Evolutionary conservation across 805 yeast species (phyloP).

Genomic region (Spathaspora girioi): DNA sequence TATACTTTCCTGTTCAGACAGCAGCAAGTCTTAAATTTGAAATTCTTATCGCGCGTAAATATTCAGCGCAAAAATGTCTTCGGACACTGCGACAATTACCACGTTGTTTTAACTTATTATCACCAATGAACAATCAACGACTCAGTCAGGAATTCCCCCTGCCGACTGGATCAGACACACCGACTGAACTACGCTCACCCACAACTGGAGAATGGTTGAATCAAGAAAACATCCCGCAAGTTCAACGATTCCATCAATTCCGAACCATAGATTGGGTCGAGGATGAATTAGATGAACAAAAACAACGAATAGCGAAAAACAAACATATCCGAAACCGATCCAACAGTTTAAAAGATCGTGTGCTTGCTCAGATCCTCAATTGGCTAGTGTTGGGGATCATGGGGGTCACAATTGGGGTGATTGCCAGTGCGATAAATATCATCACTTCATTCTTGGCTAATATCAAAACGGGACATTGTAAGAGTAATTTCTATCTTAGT

Average conservation of each 20-base stretch:
- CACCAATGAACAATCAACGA: neutral
- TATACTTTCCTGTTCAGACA: neutral
- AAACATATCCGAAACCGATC: conserved; percentile 8
- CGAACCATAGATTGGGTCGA: conserved; percentile 69
- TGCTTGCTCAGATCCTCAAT: conserved; percentile 42
- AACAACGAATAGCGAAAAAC: conserved; percentile 20
- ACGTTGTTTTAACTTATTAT: neutral
- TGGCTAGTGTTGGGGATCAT: conserved; percentile 76
- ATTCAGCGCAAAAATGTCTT: no score
- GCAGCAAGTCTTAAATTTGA: no score
- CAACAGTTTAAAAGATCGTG: conserved; percentile 15
- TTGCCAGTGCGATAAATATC: conserved; percentile 79
- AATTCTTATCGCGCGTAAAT: no score
- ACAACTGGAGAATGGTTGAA: conserved; percentile 37
- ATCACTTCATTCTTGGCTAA: conserved; percentile 85
- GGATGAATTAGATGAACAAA: conserved; percentile 52
- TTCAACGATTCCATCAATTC: conserved; percentile 56
- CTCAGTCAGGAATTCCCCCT: neutral
- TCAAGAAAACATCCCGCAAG: conserved; percentile 33
- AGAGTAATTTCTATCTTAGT: conserved; percentile 63
- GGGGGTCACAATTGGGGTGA: conserved; percentile 74
- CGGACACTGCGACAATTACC: neutral
- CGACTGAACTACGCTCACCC: conserved; percentile 12
- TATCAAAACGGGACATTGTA: conserved; percentile 76
- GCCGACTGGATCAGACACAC: neutral